These are phyloP conservation scores for Aspergillus amoenus DNA, from an alignment of 2,329 filamentous ascomycete species.

Conservation along the genomic window DNA sequence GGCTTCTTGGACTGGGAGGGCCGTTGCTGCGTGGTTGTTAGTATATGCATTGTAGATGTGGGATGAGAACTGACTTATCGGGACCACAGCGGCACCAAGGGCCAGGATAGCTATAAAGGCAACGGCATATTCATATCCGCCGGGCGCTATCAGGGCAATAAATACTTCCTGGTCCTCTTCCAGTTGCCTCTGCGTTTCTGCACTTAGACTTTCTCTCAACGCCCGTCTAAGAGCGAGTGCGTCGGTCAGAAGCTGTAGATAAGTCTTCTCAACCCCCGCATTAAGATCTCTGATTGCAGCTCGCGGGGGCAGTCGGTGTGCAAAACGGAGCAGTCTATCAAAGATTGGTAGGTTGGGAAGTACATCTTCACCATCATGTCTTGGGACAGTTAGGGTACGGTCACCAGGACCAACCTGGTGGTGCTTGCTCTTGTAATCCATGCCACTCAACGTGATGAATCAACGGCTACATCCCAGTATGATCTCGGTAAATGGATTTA, in stretches of 20 bases:
- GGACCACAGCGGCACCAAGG: conserved; percentile 34
- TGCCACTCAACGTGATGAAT: no score
- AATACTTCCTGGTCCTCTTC: conserved; percentile 31
- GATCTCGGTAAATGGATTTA: no score
- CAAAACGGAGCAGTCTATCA: conserved; percentile 31
- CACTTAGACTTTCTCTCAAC: conserved; percentile 16
- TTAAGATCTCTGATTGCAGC: conserved; percentile 34
- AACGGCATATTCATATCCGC: conserved; percentile 40
- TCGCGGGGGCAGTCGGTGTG: conserved; percentile 24
- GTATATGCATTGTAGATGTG: background rate
- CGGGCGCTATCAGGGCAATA: conserved; percentile 33
- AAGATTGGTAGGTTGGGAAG: conserved; percentile 35
- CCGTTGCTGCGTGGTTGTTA: conserved; percentile 16
- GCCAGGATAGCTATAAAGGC: conserved; percentile 35
- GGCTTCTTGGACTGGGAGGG: conserved; percentile 32
- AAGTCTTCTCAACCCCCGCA: conserved; percentile 31
- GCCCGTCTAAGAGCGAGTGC: conserved; percentile 28
- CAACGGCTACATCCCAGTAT: no score
- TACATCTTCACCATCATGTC: conserved; percentile 23
- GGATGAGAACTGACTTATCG: conserved; percentile 27
- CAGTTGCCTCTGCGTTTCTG: conserved; percentile 21
- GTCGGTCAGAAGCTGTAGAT: conserved; percentile 34
- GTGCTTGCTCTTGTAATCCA: no score
- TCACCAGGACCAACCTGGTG: conserved; percentile 6
- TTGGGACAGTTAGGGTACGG: conserved; percentile 26